Evolutionary conservation across 768 basidiomycete species (phyloP), one percentile per base, ranked within the genome.

Genomic region (Phlebiopsis flavidoalba): DNA sequence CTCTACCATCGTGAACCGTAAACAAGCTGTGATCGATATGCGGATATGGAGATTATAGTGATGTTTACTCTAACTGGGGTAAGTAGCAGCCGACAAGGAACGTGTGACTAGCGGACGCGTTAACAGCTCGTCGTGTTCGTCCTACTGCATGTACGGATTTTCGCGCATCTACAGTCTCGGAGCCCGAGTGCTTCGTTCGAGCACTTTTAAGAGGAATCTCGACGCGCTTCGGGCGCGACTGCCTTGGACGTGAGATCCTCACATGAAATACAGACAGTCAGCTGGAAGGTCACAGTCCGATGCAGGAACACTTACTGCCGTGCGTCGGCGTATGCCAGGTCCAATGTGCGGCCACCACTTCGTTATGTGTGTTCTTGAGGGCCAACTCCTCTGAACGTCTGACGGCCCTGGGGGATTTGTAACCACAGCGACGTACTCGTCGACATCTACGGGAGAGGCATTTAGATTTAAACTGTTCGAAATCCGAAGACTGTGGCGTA

Each of bases 141-240:
- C 92, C 93, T n/a, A 94, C 73, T 80, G 76, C 91, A 94, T 92
- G 70, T 94, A 94, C 22, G 91, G 87, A n/a, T n/a, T n/a, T 69
- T 93, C 90, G 67, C 90, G 83, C 35, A 80, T n/a, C n/a, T n/a
- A 76, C 61, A 91, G 77, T n/a, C 69, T 91, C 88, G 57, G 84
- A 77, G 43, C 80, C 83, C 35, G 77, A 73, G 31, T 77, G 75
- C 48, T 80, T 79, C 68, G 82, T 83, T 48, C 91, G 85, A 21
- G 85, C 80, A 70, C 89, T 93, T 45, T n/a, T n/a, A n/a, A n/a
- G n/a, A n/a, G n/a, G n/a, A n/a, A n/a, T n/a, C n/a, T n/a, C 91
- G 87, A 51, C 92, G 83, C 5, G 89, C 89, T 73, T 92, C 91
- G 2, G 90, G 87, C 59, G 88, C 77, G 65, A 84, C 89, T 14